Percentiles rank a stretch among this genome's conserved stretches.
Conservation (phyloP, 495 filamentous ascomycete species). For the Xanthoparmelia taractica region DNA sequence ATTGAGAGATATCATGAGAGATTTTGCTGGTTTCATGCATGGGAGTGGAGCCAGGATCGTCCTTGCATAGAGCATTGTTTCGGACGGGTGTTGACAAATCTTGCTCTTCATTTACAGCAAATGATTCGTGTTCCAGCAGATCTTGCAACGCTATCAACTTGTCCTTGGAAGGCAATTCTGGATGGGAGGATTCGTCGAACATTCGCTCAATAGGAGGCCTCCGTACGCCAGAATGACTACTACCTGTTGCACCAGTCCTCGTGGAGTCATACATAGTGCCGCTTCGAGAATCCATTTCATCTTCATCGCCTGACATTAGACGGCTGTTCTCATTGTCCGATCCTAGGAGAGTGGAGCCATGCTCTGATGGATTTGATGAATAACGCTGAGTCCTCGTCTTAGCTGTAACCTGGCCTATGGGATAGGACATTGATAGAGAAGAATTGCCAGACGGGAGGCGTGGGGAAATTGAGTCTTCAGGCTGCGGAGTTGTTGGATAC, state of each 20-base stretch:
- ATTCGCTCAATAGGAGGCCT: conserved; percentile 70
- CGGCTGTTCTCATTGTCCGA: conserved; percentile 75
- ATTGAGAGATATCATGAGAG: conserved; percentile 1
- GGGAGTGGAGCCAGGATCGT: conserved; percentile 20
- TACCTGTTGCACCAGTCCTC: conserved; percentile 67
- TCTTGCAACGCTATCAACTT: conserved; percentile 53
- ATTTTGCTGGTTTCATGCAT: conserved; percentile 2
- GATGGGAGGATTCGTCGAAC: conserved; percentile 68
- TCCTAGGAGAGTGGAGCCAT: conserved; percentile 70
- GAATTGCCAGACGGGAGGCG: conserved; percentile 17
- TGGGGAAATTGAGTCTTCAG: conserved; percentile 28
- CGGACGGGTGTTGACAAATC: conserved; percentile 49
- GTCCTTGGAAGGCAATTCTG: conserved; percentile 42
- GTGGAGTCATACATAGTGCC: conserved; percentile 90
- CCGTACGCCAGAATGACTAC: conserved; percentile 42
- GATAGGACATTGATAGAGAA: conserved; percentile 18
- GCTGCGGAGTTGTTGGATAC: conserved; percentile 31
- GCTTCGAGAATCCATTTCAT: conserved; percentile 63
- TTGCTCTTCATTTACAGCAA: conserved; percentile 57
- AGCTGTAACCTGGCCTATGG: conserved; percentile 12
- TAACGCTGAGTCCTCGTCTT: conserved; percentile 30
- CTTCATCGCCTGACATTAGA: conserved; percentile 70
- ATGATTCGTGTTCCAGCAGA: conserved; percentile 39
- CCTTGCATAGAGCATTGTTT: conserved; percentile 20
- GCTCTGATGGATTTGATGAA: conserved; percentile 55